Conservation (phyloP, 208 protist genomes). For the Leishmania tarentolae region DNA sequence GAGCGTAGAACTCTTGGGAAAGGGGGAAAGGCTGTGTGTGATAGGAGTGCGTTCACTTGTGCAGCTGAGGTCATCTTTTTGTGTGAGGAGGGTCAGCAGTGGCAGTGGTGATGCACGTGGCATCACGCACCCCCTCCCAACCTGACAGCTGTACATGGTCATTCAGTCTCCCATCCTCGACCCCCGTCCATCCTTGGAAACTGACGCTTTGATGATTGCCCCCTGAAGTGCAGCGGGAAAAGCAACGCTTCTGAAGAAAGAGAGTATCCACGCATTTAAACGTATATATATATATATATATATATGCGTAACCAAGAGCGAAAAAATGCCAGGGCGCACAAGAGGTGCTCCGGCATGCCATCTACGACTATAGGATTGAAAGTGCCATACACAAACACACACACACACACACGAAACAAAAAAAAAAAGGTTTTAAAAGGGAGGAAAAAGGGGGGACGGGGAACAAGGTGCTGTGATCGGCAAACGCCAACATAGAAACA, state of each 20-base stretch:
- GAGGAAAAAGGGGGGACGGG: not conserved
- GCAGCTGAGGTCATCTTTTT: not conserved
- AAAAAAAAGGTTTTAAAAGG: not conserved
- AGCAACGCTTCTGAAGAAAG: not conserved
- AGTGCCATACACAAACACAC: not conserved
- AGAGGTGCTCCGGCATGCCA: not conserved
- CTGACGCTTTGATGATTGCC: not conserved
- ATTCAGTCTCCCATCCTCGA: not conserved
- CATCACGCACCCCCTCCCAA: not conserved
- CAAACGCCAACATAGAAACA: not conserved
- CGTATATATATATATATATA: too few species aligned
- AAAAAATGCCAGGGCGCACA: not conserved
- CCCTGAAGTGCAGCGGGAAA: not conserved
- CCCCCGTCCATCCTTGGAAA: too few species aligned
- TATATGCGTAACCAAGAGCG: not conserved
- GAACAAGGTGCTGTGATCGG: not conserved
- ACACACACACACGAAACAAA: too few species aligned
- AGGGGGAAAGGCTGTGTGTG: not conserved
- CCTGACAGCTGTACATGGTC: not conserved
- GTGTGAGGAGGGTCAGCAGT: not conserved
- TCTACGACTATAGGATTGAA: not conserved
- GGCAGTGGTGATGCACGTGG: not conserved
- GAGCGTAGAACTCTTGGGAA: not conserved
- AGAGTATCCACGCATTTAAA: not conserved
- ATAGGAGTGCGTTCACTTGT: not conserved